Base-by-base conservation (phyloP, 108 stramenopile genomes). In the Conticribra guillardii region DNA sequence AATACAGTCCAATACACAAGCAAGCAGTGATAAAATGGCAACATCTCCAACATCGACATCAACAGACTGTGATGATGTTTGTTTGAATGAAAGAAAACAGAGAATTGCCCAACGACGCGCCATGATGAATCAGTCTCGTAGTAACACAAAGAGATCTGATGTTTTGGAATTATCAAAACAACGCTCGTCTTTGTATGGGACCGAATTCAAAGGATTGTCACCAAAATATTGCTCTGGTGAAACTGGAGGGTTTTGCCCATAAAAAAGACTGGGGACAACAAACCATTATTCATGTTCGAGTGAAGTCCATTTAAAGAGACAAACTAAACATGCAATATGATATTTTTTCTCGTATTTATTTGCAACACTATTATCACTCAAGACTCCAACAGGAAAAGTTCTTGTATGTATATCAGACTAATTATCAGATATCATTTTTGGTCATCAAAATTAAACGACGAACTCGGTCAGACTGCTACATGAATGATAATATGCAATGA, bases 121-220 rank as follows among this genome's bases (percentile, higher is more conserved):
- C 29, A 69, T 84, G 80, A 78, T 81, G 80, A 16, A 73, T 16
- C 84, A 84, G 58, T 77, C 84, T 2, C 69, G 84, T 15, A 73
- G 59, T 24, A 73, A 56, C 21, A 84, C 80, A n/a, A 72, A 33
- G 23, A 32, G 84, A 57, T 56, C 50, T 14, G 80, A 84, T 27
- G 61, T 84, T 1, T 73, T 84, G 69, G 80, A 82, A 69, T 66
- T 84, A 17, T 84, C 84, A 28, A 22, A 68, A 28, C 84, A 81
- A 56, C 33, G 83, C 26, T 69, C 80, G 19, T 4, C 22, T 7
- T 60, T 84, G 44, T 84, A 84, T 55, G 67, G 67, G 15, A 76
- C 84, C 0, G 34, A 17, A 3, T 81, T 61, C 55, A 17, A 63
- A 34, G 83, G 79, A 0, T 53, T 73, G 21, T 64, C 58, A 47